phyloP scores from a whole-genome alignment of 257 asterid genomes.

The Primulina tabacum region DNA sequence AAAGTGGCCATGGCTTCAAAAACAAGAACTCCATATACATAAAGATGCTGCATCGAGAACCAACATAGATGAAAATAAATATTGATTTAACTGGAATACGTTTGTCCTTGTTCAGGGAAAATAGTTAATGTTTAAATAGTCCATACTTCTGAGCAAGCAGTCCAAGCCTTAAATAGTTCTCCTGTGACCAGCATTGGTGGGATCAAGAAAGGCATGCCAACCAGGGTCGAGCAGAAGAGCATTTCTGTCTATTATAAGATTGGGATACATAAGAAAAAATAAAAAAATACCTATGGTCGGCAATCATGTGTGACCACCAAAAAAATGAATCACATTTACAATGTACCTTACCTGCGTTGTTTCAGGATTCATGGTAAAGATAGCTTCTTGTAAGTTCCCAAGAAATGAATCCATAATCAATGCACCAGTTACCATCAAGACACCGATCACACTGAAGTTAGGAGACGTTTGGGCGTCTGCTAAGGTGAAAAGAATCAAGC shows the following conservation, averaged over 20 bases:
- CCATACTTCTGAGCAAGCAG: slow-evolving; percentile 68
- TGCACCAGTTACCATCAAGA: slow-evolving; percentile 78
- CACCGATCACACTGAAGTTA: slow-evolving; percentile 72
- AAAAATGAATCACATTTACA: neutral
- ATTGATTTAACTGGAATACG: neutral
- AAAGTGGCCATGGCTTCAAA: slow-evolving; percentile 96
- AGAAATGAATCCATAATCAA: slow-evolving; percentile 85
- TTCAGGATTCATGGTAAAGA: slow-evolving; percentile 63
- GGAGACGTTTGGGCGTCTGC: slow-evolving; percentile 91
- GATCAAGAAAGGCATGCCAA: slow-evolving; percentile 93
- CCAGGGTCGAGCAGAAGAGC: slow-evolving; percentile 94
- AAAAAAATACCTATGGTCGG: neutral
- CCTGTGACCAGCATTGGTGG: slow-evolving; percentile 89
- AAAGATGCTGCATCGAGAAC: slow-evolving; percentile 62
- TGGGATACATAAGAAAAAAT: neutral
- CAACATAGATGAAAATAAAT: neutral
- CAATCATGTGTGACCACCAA: slow-evolving; percentile 8
- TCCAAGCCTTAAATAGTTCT: slow-evolving; percentile 76
- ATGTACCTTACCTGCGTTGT: neutral
- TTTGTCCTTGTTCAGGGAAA: neutral
- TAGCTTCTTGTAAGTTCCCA: slow-evolving; percentile 90
- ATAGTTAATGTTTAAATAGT: neutral
- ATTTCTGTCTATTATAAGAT: slow-evolving; percentile 70
- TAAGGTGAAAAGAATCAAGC: slow-evolving; percentile 73
- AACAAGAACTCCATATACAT: slow-evolving; percentile 83